Evolutionary conservation across 129 eudicot genomes (phyloP), one percentile per base, ranked within the genome.

Genomic region (Scalesia atractyloides): DNA sequence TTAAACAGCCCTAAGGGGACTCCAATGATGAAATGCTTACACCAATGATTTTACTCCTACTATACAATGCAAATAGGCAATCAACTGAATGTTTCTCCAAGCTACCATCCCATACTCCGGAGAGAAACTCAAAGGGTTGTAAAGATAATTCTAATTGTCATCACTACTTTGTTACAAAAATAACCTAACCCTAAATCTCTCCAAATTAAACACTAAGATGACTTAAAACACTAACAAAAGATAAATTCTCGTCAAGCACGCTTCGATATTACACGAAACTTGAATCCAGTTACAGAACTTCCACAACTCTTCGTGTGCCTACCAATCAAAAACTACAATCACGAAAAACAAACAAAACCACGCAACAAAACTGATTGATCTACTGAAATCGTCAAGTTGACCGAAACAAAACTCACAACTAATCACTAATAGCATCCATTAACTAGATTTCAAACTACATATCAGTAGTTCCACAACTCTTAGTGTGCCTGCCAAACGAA

Each of bases 181-280:
- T 46, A 43, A 58, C 30, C 17, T 46, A 63, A 48, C 64, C 47
- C 61, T 62, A 62, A 62, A 48, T 12, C 77, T 47, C 57, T 60
- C 34, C 11, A 57, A 30, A 14, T 72, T n/a, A 47, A 58, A 43
- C 68, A 58, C 9, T 22, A 72, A 22, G n/a, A n/a, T n/a, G n/a
- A n/a, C n/a, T n/a, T n/a, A n/a, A n/a, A 24, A 1, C 4, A 58
- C 37, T 11, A 58, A 9, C 26, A 58, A 71, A 13, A 54, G 18
- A 18, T 19, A 41, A 41, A 70, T 70, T 70, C 52, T 18, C 9
- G 51, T 36, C 43, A 3, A 16, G 9, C 4, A 18, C 33, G 65
- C 48, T 69, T 30, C 30, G 22, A 51, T 43, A 12, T 14, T 57
- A 18, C n/a, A 7, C 16, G 33, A 49, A 46, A 73, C 24, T 59